Evolutionary conservation across 306 rosid genomes (phyloP).

Genomic region (Gastrolobium villosum): DNA sequence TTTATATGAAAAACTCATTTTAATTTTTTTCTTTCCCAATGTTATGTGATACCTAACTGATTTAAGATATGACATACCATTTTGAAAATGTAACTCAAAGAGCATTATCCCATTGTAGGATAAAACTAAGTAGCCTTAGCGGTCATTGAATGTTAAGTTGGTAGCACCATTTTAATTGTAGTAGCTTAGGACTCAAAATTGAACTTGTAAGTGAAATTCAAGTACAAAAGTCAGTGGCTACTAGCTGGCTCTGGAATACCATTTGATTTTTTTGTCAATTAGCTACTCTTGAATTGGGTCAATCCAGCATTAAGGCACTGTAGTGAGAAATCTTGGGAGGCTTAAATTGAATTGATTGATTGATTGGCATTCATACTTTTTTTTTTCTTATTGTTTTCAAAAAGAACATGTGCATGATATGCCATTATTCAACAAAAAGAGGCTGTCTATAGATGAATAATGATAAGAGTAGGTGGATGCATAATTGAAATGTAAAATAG

Average conservation of each 20-base stretch:
- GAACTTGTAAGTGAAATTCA: constrained; percentile 23
- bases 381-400: constrained; percentile 40
- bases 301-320: constrained; percentile 35
- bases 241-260: constrained; percentile 39
- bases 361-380: constrained; percentile 43
- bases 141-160: constrained; percentile 25
- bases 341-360: constrained; percentile 34
- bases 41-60: neutral
- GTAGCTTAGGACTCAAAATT: constrained; percentile 7
- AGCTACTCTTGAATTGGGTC: constrained; percentile 43
- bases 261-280: constrained; percentile 29
- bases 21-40: neutral
- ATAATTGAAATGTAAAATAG: constrained; percentile 45
- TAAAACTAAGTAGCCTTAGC: neutral
- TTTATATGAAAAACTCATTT: neutral
- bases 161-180: constrained; percentile 29
- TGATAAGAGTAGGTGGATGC: constrained; percentile 48
- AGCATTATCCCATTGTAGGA: constrained; percentile 17
- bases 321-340: constrained; percentile 37
- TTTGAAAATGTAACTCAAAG: constrained; percentile 21
- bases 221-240: constrained; percentile 39
- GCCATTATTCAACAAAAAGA: constrained; percentile 53
- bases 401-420: constrained; percentile 46
- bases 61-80: constrained; percentile 12
- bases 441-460: constrained; percentile 34